A percentile compares a stretch with the other conserved stretches of the same genome.
Evolutionary conservation across 805 yeast species (phyloP).

Genomic region (Wickerhamiella occidentalis): DNA sequence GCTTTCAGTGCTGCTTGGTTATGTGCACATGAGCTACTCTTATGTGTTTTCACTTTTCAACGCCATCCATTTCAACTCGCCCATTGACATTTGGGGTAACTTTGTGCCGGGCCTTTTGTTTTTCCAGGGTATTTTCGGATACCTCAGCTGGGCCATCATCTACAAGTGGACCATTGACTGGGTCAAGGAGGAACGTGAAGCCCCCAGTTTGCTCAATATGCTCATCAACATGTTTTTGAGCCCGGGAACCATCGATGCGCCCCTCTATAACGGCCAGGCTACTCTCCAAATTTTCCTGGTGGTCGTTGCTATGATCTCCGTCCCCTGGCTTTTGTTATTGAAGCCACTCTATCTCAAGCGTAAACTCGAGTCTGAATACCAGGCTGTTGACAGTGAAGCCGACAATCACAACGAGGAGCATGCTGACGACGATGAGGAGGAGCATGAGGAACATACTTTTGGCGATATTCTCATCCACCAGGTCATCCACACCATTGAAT

Average conservation of each 20-base stretch:
- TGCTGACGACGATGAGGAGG: slow-evolving; percentile 43
- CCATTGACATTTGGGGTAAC: slow-evolving; percentile 78
- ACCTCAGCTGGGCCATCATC: slow-evolving; percentile 69
- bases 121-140: slow-evolving; percentile 95
- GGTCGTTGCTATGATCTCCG: slow-evolving; percentile 70
- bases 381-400: slow-evolving; percentile 18
- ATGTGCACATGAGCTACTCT: slow-evolving; percentile 86
- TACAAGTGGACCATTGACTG: slow-evolving; percentile 95
- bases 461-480: slow-evolving; percentile 96
- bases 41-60: slow-evolving; percentile 75
- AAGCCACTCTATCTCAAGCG: slow-evolving; percentile 68
- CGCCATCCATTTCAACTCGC: slow-evolving; percentile 52
- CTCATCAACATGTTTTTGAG: slow-evolving; percentile 88
- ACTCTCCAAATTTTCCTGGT: slow-evolving; percentile 60
- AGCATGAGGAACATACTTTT: slow-evolving; percentile 50
- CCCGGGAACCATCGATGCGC: slow-evolving; percentile 80
- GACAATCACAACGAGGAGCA: slow-evolving; percentile 31
- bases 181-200: slow-evolving; percentile 60
- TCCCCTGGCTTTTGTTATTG: slow-evolving; percentile 77
- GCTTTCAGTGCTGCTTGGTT: slow-evolving; percentile 88
- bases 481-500: slow-evolving; percentile 94
- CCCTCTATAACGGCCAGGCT: slow-evolving; percentile 68
- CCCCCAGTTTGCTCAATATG: slow-evolving; percentile 92
- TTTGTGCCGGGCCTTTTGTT: slow-evolving; percentile 88
- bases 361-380: slow-evolving; percentile 34